Evolutionary conservation across 768 basidiomycete genomes (phyloP), one percentile per base, ranked within the genome.

Genomic region (Rossbeevera mucosa): DNA sequence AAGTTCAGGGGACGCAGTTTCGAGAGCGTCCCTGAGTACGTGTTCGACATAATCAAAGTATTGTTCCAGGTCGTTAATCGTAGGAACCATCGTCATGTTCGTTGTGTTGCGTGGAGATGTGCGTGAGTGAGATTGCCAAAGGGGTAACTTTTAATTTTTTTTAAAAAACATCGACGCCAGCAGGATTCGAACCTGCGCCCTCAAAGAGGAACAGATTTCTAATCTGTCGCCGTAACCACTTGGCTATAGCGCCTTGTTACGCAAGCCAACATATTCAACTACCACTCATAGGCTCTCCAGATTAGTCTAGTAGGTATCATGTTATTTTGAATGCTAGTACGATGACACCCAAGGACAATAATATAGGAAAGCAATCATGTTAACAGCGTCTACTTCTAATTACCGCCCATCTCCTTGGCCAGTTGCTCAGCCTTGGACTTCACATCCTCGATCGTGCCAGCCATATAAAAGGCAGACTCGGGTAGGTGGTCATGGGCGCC

Each of bases 401-500:
- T 70, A 45, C 80, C 70, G 57, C 73, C 80, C 78, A 94, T 91
- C 65, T 97, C 94, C 81, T 95, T 95, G 53, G 93, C 90, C 61
- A 95, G 84, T 72, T 94, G 88, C 74, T 94, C 94, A 59, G 96
- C 96, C 86, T 99, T 99, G 59, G 80, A 73, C 80, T 95, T 94
- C 71, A 89, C 95, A 61, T 97, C 95, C 72, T 94, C 91, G 65
- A 98, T 95, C 62, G 92, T 95, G 62, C 95, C 95, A 66, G 85
- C 76, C 92, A 95, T 97, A 81, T 96, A 97, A 83, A 97, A 97
- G 49, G 95, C 94, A 59, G 88, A 87, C 74, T 99, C 96, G 49
- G 96, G 94, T 47, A 97, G 81, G 48, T 74, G 69, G 73, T 98
- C 96, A 66, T 95, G 93, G 56, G 74, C 63, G 54, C 95, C 95